phyloP scores from a whole-genome alignment of 441 rosid genomes.

The Mallotus repandus region DNA sequence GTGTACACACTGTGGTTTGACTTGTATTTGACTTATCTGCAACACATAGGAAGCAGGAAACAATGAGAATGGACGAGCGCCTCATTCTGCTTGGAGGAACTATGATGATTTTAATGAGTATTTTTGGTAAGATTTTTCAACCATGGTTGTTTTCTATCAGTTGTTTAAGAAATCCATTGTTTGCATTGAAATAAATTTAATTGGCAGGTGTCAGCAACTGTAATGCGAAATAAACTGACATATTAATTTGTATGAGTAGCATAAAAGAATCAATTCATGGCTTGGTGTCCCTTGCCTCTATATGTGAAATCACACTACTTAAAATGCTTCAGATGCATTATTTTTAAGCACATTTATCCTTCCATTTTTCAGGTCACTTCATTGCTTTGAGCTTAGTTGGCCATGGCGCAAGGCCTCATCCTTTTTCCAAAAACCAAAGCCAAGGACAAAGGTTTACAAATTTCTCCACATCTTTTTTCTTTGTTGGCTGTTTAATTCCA shows the following conservation, averaged over 20 bases:
- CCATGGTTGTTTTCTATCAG: not conserved
- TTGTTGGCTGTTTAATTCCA: not conserved
- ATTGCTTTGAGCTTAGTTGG: conserved; percentile 94
- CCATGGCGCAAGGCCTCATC: conserved; percentile 73
- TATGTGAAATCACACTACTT: not conserved
- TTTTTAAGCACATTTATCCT: not conserved
- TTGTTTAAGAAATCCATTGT: not conserved
- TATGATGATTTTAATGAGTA: conserved; percentile 96
- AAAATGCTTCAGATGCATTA: not conserved
- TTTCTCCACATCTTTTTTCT: conserved; percentile 15
- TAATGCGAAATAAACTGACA: not conserved
- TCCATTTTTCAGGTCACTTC: conserved; percentile 70
- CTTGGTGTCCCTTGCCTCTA: not conserved
- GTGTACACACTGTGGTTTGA: not conserved
- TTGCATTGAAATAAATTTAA: not conserved
- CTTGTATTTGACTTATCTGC: conserved; percentile 12
- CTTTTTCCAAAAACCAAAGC: conserved; percentile 77
- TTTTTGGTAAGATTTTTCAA: conserved; percentile 61
- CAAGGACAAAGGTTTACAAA: conserved; percentile 60
- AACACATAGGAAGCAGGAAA: conserved; percentile 80
- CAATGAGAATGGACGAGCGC: conserved; percentile 89
- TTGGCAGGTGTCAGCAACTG: not conserved
- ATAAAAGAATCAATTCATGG: not conserved
- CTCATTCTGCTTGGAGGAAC: conserved; percentile 97
- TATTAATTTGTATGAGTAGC: not conserved